Percentiles rank a stretch among this genome's conserved stretches.
phyloP scores from a whole-genome alignment of 768 basidiomycete species.

The Pleurotus cornucopiae region DNA sequence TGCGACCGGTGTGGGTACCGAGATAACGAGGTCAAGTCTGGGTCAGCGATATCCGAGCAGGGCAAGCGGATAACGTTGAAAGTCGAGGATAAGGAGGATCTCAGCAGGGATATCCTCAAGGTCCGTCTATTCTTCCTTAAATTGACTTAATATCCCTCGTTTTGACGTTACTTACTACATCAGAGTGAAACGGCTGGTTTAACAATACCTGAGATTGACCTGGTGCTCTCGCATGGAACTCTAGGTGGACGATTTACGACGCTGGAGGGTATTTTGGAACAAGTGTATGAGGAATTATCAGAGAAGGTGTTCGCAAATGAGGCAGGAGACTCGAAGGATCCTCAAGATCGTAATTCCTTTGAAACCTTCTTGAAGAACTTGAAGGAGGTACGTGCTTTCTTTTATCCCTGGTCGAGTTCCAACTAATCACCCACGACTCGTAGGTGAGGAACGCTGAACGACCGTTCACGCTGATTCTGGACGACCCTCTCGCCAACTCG shows the following conservation, averaged over 20 bases:
- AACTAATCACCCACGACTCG: background rate
- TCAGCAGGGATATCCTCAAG: conserved; percentile 92
- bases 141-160: background rate
- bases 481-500: conserved; percentile 94
- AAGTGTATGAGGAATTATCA: conserved; percentile 92
- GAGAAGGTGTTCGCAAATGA: conserved; percentile 68
- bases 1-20: conserved; percentile 94
- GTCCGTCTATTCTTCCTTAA: conserved; percentile 32
- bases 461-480: conserved; percentile 89
- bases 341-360: conserved; percentile 38
- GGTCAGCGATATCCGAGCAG: conserved; percentile 80
- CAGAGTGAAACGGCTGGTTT: conserved; percentile 93
- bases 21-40: conserved; percentile 97
- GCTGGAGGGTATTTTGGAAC: conserved; percentile 89
- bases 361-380: conserved; percentile 71
- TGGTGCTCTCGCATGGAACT: conserved; percentile 87
- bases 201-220: conserved; percentile 90
- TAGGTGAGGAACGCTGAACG: conserved; percentile 75
- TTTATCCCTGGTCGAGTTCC: background rate
- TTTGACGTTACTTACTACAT: no score
- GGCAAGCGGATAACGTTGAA: conserved; percentile 87
- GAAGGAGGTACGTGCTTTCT: conserved; percentile 53
- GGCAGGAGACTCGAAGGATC: conserved; percentile 60
- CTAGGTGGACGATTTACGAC: conserved; percentile 98
- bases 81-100: conserved; percentile 89